Conservation (phyloP, 768 basidiomycete genomes). For the Trametes meyenii region DNA sequence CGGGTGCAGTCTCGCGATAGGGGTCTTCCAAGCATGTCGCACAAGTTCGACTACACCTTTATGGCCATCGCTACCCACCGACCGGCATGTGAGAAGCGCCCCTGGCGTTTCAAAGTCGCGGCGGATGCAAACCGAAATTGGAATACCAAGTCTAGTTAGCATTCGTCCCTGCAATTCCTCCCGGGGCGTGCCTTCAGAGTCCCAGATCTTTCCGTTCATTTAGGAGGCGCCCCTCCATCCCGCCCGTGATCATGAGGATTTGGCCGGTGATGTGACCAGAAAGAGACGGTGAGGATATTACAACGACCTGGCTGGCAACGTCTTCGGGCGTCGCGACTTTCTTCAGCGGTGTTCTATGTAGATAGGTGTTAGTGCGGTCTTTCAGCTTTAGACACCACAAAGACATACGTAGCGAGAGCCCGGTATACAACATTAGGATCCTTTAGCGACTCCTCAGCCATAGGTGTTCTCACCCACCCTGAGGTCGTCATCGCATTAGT, state of each 20-base stretch:
- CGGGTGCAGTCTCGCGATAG: no score
- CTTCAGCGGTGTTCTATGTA: conserved; percentile 63
- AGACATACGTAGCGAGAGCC: conserved; percentile 67
- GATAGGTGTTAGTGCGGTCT: background rate
- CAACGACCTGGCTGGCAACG: conserved; percentile 63
- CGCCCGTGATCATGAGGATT: conserved; percentile 71
- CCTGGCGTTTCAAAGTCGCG: no score
- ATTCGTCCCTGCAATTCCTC: no score
- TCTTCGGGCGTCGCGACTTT: conserved; percentile 66
- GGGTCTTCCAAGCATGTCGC: no score
- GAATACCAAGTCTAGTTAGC: no score
- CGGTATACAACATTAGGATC: conserved; percentile 56
- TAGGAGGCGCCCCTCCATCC: conserved; percentile 73
- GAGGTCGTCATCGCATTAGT: background rate
- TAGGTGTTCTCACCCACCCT: conserved; percentile 57
- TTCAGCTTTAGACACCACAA: background rate
- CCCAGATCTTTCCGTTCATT: conserved; percentile 43
- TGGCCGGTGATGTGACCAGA: conserved; percentile 77
- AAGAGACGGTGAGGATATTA: conserved; percentile 59
- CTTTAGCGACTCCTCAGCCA: conserved; percentile 59
- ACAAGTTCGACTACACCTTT: no score
- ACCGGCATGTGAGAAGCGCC: no score
- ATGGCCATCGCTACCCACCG: no score
- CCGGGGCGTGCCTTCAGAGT: conserved; percentile 3
- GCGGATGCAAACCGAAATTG: no score